These are phyloP conservation scores for Petasospora fabianii DNA, from an alignment of 1,139 yeast genomes.

Conservation along the genomic window DNA sequence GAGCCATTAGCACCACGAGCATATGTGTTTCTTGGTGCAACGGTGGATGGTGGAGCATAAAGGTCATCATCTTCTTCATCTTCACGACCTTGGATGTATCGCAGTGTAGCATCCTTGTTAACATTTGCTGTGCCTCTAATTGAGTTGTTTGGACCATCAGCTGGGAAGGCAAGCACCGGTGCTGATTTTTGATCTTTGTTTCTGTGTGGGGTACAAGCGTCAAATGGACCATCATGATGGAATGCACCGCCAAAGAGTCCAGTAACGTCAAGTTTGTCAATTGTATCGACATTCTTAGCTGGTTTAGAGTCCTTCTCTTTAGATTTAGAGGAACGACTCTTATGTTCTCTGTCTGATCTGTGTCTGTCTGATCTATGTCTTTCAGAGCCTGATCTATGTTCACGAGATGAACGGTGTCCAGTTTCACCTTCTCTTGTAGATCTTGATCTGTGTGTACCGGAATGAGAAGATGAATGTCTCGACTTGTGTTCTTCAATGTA, in stretches of 20 bases:
- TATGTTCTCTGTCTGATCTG: constrained; percentile 13
- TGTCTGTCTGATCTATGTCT: constrained; percentile 17
- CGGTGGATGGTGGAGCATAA: constrained; percentile 19
- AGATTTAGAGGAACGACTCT: constrained; percentile 13
- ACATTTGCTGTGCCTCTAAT: constrained; percentile 54
- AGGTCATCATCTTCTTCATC: constrained; percentile 31
- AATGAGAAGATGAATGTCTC: constrained; percentile 5
- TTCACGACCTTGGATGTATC: constrained; percentile 56
- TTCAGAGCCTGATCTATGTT: constrained; percentile 11
- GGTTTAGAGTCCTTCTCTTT: constrained; percentile 19
- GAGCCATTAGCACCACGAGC: constrained; percentile 15
- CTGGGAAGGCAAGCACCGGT: constrained; percentile 94
- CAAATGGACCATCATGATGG: constrained; percentile 99
- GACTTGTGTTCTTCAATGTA: constrained; percentile 19
- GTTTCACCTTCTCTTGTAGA: not conserved
- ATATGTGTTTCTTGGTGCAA: constrained; percentile 10
- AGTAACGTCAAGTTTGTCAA: constrained; percentile 92
- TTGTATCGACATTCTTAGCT: constrained; percentile 72
- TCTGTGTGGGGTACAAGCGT: constrained; percentile 96
- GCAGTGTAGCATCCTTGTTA: constrained; percentile 52
- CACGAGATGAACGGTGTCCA: constrained; percentile 6
- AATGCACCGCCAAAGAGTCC: constrained; percentile 94
- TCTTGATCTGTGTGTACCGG: constrained; percentile 8
- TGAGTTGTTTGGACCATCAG: constrained; percentile 89
- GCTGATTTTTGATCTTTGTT: constrained; percentile 78